Base-by-base conservation (phyloP, 305 asterid genomes). In the Solanum hybrid region DNA sequence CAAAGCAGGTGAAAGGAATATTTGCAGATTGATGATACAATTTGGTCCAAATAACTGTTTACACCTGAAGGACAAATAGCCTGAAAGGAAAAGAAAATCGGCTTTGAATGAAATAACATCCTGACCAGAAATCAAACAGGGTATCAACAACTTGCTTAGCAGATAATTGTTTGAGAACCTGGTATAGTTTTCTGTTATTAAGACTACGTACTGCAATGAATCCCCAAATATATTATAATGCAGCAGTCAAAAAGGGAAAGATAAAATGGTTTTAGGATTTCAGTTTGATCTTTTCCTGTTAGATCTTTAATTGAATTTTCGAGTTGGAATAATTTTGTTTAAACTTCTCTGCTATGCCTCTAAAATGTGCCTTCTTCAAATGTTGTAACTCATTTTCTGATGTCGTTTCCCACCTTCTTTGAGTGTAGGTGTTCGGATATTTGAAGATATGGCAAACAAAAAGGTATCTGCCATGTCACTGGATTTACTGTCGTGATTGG, bases 401-500 rank as follows among this genome's bases (percentile, higher is more conserved):
- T 85, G 89, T 79, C 72, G 31, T 91, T 89, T 71, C 80, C 89
- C 81, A 77, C 88, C 81, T 81, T 77, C 85, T 77, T 91, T 80
- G 87, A 90, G 93, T 92, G 90, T 95, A 98, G 99, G 99, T 92
- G 99, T 96, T 91, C 95, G 99, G 91, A 93, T 98, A 92, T 94
- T 98, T 93, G 99, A 97, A 95, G 99, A 97, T 90, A 93, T 93
- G 73, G 94, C 95, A 79, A 93, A 94, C 93, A 91, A 95, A 78
- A 93, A 93, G 99, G 99, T 98, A 95, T 84, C 73, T n/a, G 36
- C 40, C 85, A 72, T 46, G 87, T 5, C 76, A 84, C 75, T 84
- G 12, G 75, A 84, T 51, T 84, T 10, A 51, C 42, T 51, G 42
- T 84, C 31, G 1, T 31, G 73, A 31, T 51, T 84, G 75, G 6